phyloP scores from a whole-genome alignment of 768 basidiomycete species.

The Pholiota molesta region DNA sequence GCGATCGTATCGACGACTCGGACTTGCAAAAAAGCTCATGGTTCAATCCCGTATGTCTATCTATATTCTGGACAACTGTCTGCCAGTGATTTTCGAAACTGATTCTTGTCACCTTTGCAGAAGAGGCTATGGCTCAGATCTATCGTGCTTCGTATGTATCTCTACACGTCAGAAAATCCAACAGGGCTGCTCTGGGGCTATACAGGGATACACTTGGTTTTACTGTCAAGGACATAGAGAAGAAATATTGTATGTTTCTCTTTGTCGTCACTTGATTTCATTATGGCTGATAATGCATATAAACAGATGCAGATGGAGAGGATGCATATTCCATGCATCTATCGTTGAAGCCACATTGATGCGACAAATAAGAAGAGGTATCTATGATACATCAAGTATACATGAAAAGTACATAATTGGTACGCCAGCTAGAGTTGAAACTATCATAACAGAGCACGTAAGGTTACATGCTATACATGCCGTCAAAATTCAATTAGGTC shows the following conservation, averaged over 20 bases:
- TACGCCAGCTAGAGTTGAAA: not conserved
- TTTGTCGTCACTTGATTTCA: not conserved
- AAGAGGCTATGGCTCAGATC: slow-evolving; percentile 88
- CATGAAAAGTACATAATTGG: not conserved
- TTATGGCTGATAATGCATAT: not conserved
- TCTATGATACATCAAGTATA: not conserved
- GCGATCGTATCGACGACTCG: slow-evolving; percentile 86
- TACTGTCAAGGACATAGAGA: slow-evolving; percentile 84
- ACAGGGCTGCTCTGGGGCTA: slow-evolving; percentile 86
- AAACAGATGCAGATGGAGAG: slow-evolving; percentile 89
- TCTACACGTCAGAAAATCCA: slow-evolving; percentile 93
- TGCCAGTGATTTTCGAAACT: not conserved
- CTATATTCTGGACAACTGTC: not conserved
- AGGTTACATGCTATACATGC: not conserved
- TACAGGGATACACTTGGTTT: slow-evolving; percentile 94
- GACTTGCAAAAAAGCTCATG: slow-evolving; percentile 96
- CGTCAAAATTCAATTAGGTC: not conserved
- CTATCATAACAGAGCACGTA: not conserved
- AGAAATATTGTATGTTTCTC: slow-evolving; percentile 76
- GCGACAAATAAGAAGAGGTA: not conserved
- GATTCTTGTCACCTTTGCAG: slow-evolving; percentile 39
- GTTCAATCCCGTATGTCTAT: slow-evolving; percentile 81
- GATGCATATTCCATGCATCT: slow-evolving; percentile 93
- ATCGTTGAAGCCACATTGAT: slow-evolving; percentile 40
- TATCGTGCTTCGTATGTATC: slow-evolving; percentile 89